Evolutionary conservation across 2,329 filamentous ascomycete genomes (phyloP), one percentile per base, ranked within the genome.

Genomic region (Aspergillus ibericus): DNA sequence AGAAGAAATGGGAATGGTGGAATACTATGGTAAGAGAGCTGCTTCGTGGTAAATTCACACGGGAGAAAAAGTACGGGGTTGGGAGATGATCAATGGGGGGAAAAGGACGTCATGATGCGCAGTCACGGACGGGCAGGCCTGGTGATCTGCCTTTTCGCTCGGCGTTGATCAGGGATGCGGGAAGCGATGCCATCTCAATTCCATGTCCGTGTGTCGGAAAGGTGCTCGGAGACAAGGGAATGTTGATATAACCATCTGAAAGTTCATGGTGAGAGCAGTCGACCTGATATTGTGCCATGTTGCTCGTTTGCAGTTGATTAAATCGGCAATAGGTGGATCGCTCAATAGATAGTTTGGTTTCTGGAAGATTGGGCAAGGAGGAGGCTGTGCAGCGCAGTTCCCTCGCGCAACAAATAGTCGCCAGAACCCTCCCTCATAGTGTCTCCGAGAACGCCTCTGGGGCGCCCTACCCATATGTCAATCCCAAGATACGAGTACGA

Each of bases 41-140:
- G 25, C 6, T 18, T 40, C n/a, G 36, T 29, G 10, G 42, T 10
- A 27, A 27, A 1, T 47, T 29, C n/a, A 29, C 22, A 42, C 38
- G 15, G 44, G 13, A 10, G 27, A 25, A 51, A 51, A 51, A 15
- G 10, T 22, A 51, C 36, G 51, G 51, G 51, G 38, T 29, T 32
- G 51, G 44, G 44, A 53, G 50, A 29, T 27, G 50, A 42, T 53
- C 50, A 29, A 53, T 42, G 50, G 50, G 50, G 50, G 35, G 22
- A 40, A 32, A 32, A 32, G 35, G 50, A 53, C 51, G 51, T 53
- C 51, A 53, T 53, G 51, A 53, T 44, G 51, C 36, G 51, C 38
- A 44, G 36, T 42, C 51, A 53, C 51, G 51, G 51, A 53, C 51
- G 51, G 50, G 44, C 35, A 36, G 32, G 25, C 18, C 18, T 53